Percentiles rank a stretch among this genome's conserved stretches.
Conservation (phyloP, 306 rosid genomes). For the Amphicarpaea edgeworthii region DNA sequence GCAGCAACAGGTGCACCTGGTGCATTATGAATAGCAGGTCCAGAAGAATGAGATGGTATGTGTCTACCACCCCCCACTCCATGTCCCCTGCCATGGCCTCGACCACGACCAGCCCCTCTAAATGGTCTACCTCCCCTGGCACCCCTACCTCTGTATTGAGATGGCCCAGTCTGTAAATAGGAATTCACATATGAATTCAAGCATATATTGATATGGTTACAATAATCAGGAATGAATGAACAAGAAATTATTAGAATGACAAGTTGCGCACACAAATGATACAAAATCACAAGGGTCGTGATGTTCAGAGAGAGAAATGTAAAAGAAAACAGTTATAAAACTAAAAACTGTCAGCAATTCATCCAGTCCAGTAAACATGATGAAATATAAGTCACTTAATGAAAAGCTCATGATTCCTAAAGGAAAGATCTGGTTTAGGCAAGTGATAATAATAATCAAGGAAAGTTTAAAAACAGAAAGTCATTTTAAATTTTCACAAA, state of each 20-base stretch:
- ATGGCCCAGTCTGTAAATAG: constrained; percentile 69
- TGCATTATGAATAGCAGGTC: constrained; percentile 47
- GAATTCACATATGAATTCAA: constrained; percentile 55
- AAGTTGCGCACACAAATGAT: constrained; percentile 20
- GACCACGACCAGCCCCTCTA: constrained; percentile 70
- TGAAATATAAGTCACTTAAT: constrained; percentile 25
- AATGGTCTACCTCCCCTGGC: constrained; percentile 76
- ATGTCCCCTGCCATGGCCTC: constrained; percentile 63
- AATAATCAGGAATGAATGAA: constrained; percentile 35
- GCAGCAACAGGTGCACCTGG: constrained; percentile 56
- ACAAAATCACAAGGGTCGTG: constrained; percentile 33
- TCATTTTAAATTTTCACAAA: constrained; percentile 8
- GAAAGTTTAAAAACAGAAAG: neutral
- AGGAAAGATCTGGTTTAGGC: constrained; percentile 23
- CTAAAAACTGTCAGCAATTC: constrained; percentile 27
- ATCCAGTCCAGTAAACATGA: neutral
- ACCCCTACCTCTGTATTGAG: constrained; percentile 77
- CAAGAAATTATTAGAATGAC: neutral
- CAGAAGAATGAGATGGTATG: constrained; percentile 61
- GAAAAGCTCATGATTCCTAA: constrained; percentile 10
- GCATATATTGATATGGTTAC: constrained; percentile 46
- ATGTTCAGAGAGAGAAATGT: neutral
- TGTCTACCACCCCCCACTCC: constrained; percentile 71
- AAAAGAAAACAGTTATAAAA: constrained; percentile 19
- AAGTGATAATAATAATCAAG: constrained; percentile 19